phyloP scores from a whole-genome alignment of 805 yeast species.

The Yarrowia sp. region DNA sequence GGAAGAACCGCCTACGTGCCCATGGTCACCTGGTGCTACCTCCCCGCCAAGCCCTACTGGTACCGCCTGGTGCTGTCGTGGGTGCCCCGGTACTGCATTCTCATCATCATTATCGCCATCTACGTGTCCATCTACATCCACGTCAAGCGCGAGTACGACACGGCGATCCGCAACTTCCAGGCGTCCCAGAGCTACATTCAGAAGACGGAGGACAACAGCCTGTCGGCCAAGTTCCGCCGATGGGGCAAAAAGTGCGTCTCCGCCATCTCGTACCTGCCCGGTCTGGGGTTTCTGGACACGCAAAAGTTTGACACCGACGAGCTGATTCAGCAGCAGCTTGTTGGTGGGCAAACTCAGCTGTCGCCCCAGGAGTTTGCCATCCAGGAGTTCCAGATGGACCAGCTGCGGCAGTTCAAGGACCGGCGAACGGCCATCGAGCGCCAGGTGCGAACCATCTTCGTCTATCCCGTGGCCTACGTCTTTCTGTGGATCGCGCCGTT shows the following conservation, averaged over 20 bases:
- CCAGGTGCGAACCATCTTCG: conserved; percentile 77
- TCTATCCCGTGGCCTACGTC: conserved; percentile 83
- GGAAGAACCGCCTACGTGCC: conserved; percentile 61
- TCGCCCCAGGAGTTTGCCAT: conserved; percentile 36
- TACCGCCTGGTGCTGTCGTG: conserved; percentile 74
- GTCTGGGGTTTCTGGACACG: conserved; percentile 17
- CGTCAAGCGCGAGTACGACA: conserved; percentile 54
- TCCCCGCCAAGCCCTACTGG: conserved; percentile 76
- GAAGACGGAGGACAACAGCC: conserved; percentile 10
- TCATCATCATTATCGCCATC: conserved; percentile 64
- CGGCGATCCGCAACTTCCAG: conserved; percentile 43
- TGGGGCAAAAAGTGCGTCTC: conserved; percentile 12
- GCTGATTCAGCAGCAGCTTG: conserved; percentile 16
- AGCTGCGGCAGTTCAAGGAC: conserved; percentile 63
- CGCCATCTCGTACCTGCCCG: conserved; percentile 18
- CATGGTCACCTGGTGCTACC: conserved; percentile 75
- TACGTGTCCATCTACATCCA: conserved; percentile 75
- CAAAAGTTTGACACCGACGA: conserved; percentile 17
- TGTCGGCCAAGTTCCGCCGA: conserved; percentile 4
- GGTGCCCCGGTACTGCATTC: conserved; percentile 76
- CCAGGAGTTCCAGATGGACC: conserved; percentile 51
- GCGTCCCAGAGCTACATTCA: conserved; percentile 43
- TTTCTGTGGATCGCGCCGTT: conserved; percentile 84
- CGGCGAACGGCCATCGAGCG: conserved; percentile 71
- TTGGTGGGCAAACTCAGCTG: conserved; percentile 1